Evolutionary conservation across 208 protist species (phyloP).

Genomic region (Angomonas deanei): DNA sequence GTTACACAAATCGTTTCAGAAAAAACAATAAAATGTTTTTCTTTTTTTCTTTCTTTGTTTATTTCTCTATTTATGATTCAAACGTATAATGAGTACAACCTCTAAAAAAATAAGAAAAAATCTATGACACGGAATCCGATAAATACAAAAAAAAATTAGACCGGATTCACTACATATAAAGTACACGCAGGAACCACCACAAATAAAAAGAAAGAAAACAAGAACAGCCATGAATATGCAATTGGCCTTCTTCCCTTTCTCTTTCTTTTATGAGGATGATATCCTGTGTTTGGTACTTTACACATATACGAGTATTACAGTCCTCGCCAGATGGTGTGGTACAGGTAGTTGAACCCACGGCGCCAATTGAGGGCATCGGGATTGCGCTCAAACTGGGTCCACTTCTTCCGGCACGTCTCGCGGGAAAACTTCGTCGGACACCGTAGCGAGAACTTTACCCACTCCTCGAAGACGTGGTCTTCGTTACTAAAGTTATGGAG

Average conservation of each 20-base stretch:
- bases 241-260: no score
- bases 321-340: constrained; percentile 63
- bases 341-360: constrained; percentile 81
- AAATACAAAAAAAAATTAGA: no score
- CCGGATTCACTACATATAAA: no score
- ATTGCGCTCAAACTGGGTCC: constrained; percentile 81
- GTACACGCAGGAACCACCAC: no score
- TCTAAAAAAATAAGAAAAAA: background rate
- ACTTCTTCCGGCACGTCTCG: constrained; percentile 71
- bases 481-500: constrained; percentile 88
- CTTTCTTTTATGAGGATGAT: no score
- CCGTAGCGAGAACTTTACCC: constrained; percentile 75
- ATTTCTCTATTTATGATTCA: constrained; percentile 2
- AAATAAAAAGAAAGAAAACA: no score
- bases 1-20: background rate
- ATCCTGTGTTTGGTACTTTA: background rate
- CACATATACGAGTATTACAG: constrained; percentile 2
- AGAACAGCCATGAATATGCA: no score
- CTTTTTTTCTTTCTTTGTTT: background rate
- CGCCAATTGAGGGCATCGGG: constrained; percentile 82
- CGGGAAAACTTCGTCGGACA: constrained; percentile 78
- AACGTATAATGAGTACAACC: background rate
- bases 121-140: background rate
- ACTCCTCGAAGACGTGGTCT: constrained; percentile 82
- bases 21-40: constrained; percentile 1